Evolutionary conservation across 306 rosid genomes (phyloP).

Genomic region (Spatholobus suberectus): DNA sequence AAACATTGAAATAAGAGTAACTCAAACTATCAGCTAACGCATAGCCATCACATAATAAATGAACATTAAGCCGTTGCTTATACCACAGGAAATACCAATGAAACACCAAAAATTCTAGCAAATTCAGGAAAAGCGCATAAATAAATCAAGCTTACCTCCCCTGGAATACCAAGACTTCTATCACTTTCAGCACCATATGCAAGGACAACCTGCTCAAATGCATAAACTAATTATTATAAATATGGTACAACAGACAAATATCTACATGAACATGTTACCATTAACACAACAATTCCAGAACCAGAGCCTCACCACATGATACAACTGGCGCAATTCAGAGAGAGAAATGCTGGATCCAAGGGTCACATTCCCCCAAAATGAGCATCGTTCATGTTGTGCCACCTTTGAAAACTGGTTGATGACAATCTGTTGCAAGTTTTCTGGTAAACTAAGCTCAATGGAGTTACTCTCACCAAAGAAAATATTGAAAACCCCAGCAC

Average conservation of each 20-base stretch:
- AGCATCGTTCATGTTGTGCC: conserved; percentile 67
- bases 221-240: conserved; percentile 29
- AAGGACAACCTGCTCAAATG: conserved; percentile 78
- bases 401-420: conserved; percentile 82
- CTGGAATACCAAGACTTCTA: conserved; percentile 78
- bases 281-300: conserved; percentile 30
- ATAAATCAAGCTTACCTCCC: conserved; percentile 72
- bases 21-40: conserved; percentile 16
- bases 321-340: conserved; percentile 71
- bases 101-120: conserved; percentile 17
- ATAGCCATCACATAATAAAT: background rate
- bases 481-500: conserved; percentile 5
- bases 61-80: conserved; percentile 30
- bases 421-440: conserved; percentile 80
- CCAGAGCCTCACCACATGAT: conserved; percentile 72
- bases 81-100: conserved; percentile 13
- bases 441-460: conserved; percentile 62
- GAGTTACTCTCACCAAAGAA: conserved; percentile 32
- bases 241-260: conserved; percentile 17
- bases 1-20: conserved; percentile 19
- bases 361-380: conserved; percentile 75
- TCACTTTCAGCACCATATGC: conserved; percentile 97
- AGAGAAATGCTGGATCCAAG: conserved; percentile 79
- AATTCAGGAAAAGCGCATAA: conserved; percentile 32
- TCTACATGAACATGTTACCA: conserved; percentile 9